phyloP scores from a whole-genome alignment of 805 yeast genomes.

The Lachancea meyersii region DNA sequence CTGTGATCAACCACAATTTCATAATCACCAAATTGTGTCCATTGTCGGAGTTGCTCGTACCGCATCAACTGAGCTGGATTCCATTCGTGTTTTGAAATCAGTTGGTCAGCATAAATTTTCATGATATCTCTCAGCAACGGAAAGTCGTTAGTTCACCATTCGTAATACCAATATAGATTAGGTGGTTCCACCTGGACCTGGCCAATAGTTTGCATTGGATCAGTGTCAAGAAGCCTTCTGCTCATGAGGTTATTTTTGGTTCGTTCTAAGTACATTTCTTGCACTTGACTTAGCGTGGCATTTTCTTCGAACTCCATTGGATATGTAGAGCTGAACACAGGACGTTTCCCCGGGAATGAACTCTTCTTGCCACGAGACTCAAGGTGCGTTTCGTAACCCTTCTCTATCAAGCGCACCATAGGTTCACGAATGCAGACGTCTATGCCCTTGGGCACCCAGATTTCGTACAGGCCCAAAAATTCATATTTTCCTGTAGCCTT shows the following conservation, averaged over 20 bases:
- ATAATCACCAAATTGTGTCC: too few species aligned
- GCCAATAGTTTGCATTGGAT: conserved; percentile 18
- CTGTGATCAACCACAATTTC: too few species aligned
- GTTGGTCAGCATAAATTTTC: too few species aligned
- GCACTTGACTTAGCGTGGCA: conserved; percentile 21
- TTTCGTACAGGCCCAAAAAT: conserved; percentile 36
- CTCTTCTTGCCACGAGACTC: conserved; percentile 29
- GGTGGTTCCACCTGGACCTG: conserved; percentile 15
- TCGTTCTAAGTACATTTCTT: conserved; percentile 23
- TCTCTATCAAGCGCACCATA: conserved; percentile 28
- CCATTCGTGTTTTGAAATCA: too few species aligned
- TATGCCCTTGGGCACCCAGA: conserved; percentile 52
- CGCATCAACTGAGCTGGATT: too few species aligned
- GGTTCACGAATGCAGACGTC: conserved; percentile 51
- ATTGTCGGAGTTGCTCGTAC: too few species aligned
- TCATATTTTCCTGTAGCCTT: conserved; percentile 49
- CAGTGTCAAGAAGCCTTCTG: conserved; percentile 16
- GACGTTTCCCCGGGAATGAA: conserved; percentile 23
- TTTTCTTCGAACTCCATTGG: conserved; percentile 21
- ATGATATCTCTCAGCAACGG: too few species aligned
- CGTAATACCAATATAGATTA: conserved; percentile 30
- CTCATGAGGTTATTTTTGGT: conserved; percentile 21
- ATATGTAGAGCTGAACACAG: conserved; percentile 26
- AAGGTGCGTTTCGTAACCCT: conserved; percentile 32
- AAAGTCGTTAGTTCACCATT: conserved; percentile 23